phyloP scores from a whole-genome alignment of 768 basidiomycete species.

The Cubamyces lactineus region DNA sequence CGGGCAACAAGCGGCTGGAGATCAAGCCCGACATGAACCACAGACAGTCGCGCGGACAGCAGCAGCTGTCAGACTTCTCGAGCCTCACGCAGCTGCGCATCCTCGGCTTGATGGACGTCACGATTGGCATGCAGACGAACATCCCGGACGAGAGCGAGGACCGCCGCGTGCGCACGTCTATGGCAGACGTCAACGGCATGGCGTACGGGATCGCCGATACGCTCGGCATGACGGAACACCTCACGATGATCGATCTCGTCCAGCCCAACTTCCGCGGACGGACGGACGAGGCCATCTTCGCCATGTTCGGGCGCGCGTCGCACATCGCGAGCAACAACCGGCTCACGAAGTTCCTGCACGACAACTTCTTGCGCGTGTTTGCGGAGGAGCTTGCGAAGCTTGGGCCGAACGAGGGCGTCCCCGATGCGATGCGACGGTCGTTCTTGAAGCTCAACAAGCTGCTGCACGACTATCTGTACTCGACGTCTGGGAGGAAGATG shows the following conservation, averaged over 20 bases:
- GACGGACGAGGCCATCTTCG: conserved; percentile 87
- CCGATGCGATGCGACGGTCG: conserved; percentile 82
- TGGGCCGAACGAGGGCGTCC: conserved; percentile 46
- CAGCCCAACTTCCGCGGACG: conserved; percentile 79
- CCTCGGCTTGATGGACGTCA: conserved; percentile 97
- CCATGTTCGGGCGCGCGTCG: conserved; percentile 87
- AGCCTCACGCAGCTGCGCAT: conserved; percentile 83
- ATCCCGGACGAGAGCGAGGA: conserved; percentile 87
- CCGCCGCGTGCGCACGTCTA: conserved; percentile 89
- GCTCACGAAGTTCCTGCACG: conserved; percentile 83
- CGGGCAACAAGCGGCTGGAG: conserved; percentile 94
- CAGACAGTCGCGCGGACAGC: conserved; percentile 21
- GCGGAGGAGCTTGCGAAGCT: conserved; percentile 54
- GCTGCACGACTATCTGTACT: conserved; percentile 69
- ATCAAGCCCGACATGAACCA: conserved; percentile 73
- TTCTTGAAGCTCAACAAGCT: conserved; percentile 88
- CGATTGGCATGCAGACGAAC: conserved; percentile 57
- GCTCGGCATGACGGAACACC: conserved; percentile 74
- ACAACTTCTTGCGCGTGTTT: conserved; percentile 73
- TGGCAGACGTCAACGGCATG: conserved; percentile 88
- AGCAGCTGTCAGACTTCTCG: conserved; percentile 76
- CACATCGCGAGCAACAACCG: conserved; percentile 62
- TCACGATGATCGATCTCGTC: conserved; percentile 92
- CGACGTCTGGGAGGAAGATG: conserved; percentile 61
- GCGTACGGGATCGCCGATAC: conserved; percentile 96